Conservation (phyloP, 495 filamentous ascomycete species). For the Cercophora sp. region DNA sequence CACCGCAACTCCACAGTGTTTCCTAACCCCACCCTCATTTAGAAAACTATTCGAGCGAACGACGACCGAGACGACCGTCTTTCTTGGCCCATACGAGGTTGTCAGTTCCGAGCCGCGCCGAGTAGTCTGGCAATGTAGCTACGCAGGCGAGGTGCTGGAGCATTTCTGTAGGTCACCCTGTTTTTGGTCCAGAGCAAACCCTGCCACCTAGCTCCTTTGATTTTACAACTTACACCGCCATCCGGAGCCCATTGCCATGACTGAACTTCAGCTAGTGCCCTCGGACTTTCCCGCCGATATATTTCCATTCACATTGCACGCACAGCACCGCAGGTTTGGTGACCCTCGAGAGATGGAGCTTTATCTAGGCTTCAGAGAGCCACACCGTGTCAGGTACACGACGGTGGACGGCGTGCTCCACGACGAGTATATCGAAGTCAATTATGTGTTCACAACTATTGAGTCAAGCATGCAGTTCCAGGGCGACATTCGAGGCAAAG, state of each 20-base stretch:
- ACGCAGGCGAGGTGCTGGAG: conserved; percentile 33
- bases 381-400: conserved; percentile 32
- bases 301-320: conserved; percentile 31
- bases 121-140: conserved; percentile 34
- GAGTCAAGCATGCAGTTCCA: conserved; percentile 33
- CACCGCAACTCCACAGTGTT: conserved; percentile 2
- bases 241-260: not conserved
- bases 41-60: conserved; percentile 33
- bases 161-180: conserved; percentile 28
- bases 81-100: conserved; percentile 37
- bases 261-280: conserved; percentile 24
- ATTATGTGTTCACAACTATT: conserved; percentile 35
- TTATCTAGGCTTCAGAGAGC: conserved; percentile 30
- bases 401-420: conserved; percentile 27
- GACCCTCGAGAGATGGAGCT: conserved; percentile 34
- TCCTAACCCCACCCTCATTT: conserved; percentile 17
- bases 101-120: conserved; percentile 24
- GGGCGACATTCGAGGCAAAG: conserved; percentile 28
- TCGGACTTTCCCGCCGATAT: conserved; percentile 28
- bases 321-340: conserved; percentile 31
- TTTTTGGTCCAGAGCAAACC: not conserved
- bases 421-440: conserved; percentile 32
- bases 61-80: conserved; percentile 30
- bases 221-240: too few relatives aligned
- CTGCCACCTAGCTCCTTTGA: not conserved